Percentiles rank a stretch among this genome's conserved stretches.
Evolutionary conservation across 345 rosid genomes (phyloP).

Genomic region (Angophora floribunda): DNA sequence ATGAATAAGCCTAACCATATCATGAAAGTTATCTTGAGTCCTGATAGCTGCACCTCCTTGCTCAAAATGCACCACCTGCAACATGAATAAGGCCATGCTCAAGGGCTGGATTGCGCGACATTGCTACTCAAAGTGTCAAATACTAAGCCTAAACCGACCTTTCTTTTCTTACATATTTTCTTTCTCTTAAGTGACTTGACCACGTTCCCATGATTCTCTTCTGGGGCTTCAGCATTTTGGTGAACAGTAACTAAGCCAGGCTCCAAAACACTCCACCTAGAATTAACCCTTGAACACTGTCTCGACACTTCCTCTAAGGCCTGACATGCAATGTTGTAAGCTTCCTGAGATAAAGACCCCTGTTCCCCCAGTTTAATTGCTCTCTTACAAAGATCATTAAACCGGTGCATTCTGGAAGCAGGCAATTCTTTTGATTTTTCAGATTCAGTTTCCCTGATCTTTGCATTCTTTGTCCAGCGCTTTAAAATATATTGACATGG

Average conservation of each 20-base stretch:
- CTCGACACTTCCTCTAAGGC: constrained; percentile 22
- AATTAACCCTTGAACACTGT: constrained; percentile 8
- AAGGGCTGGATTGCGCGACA: not conserved
- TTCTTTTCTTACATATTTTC: constrained; percentile 41
- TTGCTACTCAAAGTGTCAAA: not conserved
- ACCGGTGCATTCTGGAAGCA: constrained; percentile 18
- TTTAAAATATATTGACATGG: constrained; percentile 22
- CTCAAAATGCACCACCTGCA: constrained; percentile 15
- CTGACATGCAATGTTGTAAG: constrained; percentile 20
- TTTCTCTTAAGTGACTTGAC: constrained; percentile 26
- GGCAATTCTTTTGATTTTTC: constrained; percentile 2
- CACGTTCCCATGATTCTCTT: constrained; percentile 6
- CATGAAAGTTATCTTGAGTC: constrained; percentile 24
- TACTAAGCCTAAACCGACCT: constrained; percentile 24
- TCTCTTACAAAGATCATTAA: constrained; percentile 26
- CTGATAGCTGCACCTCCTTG: not conserved
- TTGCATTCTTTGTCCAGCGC: constrained; percentile 36
- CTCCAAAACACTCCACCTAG: constrained; percentile 16
- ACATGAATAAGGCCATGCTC: not conserved
- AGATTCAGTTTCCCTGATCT: constrained; percentile 1
- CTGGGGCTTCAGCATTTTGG: constrained; percentile 12
- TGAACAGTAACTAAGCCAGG: constrained; percentile 10
- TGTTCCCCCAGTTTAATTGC: constrained; percentile 27
- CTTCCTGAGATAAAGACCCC: constrained; percentile 30
- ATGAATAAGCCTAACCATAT: constrained; percentile 9